Conservation (phyloP, 2,329 filamentous ascomycete genomes). For the Microdochium trichocladiopsis region DNA sequence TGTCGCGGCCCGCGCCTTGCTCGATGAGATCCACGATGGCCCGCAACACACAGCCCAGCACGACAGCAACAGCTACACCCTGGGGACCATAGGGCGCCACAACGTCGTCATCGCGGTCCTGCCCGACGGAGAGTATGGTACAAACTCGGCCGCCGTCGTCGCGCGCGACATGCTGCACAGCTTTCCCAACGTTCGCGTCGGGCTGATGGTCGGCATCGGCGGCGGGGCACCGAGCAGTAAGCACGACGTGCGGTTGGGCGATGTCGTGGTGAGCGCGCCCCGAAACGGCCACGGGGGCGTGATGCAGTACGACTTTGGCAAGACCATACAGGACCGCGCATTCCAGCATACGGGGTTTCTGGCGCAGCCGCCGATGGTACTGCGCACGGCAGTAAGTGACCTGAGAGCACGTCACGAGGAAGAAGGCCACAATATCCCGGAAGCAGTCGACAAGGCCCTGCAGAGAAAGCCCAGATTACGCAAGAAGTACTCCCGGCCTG, state of each 20-base stretch:
- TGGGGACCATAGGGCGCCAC: slow-evolving; percentile 22
- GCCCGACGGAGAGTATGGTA: slow-evolving; percentile 16
- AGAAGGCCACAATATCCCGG: slow-evolving; percentile 16
- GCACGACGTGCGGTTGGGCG: slow-evolving; percentile 21
- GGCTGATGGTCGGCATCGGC: slow-evolving; percentile 24
- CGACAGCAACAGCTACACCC: slow-evolving; percentile 20
- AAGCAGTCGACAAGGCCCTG: slow-evolving; percentile 15
- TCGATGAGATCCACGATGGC: slow-evolving; percentile 27
- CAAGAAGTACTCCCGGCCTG: slow-evolving; percentile 15
- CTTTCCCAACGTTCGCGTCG: slow-evolving; percentile 17
- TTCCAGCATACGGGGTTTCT: slow-evolving; percentile 5
- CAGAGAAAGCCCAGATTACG: slow-evolving; percentile 15
- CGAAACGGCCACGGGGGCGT: slow-evolving; percentile 11
- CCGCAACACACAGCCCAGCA: slow-evolving; percentile 13
- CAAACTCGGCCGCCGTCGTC: slow-evolving; percentile 13
- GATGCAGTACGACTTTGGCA: slow-evolving; percentile 24
- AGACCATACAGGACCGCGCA: slow-evolving; percentile 13
- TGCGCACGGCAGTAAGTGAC: slow-evolving; percentile 9
- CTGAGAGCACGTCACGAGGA: slow-evolving; percentile 13
- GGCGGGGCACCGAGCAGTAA: slow-evolving; percentile 19
- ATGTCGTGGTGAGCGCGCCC: slow-evolving; percentile 21
- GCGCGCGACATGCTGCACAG: slow-evolving; percentile 15
- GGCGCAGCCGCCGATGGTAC: slow-evolving; percentile 1
- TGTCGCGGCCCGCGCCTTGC: slow-evolving; percentile 26
- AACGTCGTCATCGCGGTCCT: slow-evolving; percentile 25